phyloP scores from a whole-genome alignment of 2,329 filamentous ascomycete species.

The Arthrocladium fulminans region DNA sequence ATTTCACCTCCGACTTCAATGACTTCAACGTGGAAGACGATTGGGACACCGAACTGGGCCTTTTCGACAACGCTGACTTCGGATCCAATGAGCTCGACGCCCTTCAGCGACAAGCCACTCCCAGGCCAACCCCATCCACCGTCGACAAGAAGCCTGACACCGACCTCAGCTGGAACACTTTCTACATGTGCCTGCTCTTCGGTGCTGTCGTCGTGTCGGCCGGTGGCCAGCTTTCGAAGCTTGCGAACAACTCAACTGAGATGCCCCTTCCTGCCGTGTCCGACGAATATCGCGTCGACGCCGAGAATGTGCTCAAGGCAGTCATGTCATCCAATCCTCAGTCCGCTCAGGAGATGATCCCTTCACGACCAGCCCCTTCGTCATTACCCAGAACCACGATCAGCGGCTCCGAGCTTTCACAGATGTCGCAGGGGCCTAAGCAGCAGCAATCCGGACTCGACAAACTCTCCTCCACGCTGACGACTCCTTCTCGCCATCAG shows the following conservation, averaged over 20 bases:
- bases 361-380: constrained; percentile 20
- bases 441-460: constrained; percentile 41
- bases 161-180: constrained; percentile 58
- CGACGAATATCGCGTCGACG: constrained; percentile 36
- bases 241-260: neutral
- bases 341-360: constrained; percentile 33
- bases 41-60: constrained; percentile 76
- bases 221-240: constrained; percentile 6
- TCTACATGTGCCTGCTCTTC: constrained; percentile 90
- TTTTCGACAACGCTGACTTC: constrained; percentile 59
- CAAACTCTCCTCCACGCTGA: constrained; percentile 59
- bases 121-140: constrained; percentile 24
- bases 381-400: constrained; percentile 23
- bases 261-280: constrained; percentile 32
- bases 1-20: constrained; percentile 67
- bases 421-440: neutral
- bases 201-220: constrained; percentile 85
- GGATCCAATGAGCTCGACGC: constrained; percentile 49
- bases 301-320: constrained; percentile 36
- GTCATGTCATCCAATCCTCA: constrained; percentile 36
- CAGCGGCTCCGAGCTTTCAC: constrained; percentile 5
- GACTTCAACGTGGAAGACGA: constrained; percentile 68
- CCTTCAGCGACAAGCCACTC: constrained; percentile 33
- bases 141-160: constrained; percentile 50
- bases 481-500: constrained; percentile 72